phyloP scores from a whole-genome alignment of 2,329 filamentous ascomycete species.

The Neofusicoccum kwambonambiense region DNA sequence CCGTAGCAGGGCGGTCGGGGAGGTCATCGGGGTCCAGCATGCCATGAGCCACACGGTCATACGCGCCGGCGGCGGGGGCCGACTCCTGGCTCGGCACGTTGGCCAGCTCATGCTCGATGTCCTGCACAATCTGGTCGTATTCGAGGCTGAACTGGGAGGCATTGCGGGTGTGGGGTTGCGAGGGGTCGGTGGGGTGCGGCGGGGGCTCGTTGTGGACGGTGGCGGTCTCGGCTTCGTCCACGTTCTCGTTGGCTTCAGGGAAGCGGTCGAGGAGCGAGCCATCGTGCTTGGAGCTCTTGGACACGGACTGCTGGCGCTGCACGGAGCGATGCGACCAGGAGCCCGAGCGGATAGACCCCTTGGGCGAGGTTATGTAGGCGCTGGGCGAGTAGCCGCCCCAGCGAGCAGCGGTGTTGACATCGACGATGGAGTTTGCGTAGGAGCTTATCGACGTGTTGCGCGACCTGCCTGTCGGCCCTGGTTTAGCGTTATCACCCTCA shows the following conservation, averaged over 20 bases:
- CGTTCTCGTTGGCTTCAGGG: conserved; percentile 35
- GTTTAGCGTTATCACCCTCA: background rate
- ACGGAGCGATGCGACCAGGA: conserved; percentile 39
- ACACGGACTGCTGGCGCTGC: conserved; percentile 39
- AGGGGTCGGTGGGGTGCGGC: background rate
- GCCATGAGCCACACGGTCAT: conserved; percentile 2
- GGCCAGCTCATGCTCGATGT: conserved; percentile 29
- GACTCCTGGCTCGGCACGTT: conserved; percentile 19
- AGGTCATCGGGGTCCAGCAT: conserved; percentile 20
- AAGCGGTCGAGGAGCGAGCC: conserved; percentile 43
- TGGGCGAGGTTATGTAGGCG: conserved; percentile 67
- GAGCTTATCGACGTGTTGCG: conserved; percentile 44
- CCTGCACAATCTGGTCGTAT: conserved; percentile 38
- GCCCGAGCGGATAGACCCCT: conserved; percentile 57
- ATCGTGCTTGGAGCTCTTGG: conserved; percentile 24
- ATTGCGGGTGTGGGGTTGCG: conserved; percentile 4
- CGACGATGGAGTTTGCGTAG: conserved; percentile 62
- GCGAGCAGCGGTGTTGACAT: conserved; percentile 65
- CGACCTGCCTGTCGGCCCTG: conserved; percentile 26
- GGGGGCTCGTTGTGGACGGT: conserved; percentile 10
- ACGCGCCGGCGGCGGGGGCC: background rate
- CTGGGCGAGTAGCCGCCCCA: conserved; percentile 69
- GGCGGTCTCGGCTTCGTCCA: conserved; percentile 22
- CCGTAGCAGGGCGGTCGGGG: conserved; percentile 51
- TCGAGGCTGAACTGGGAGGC: conserved; percentile 30